Conservation (phyloP, 2,329 filamentous ascomycete species). For the Talaromyces atroroseus region DNA sequence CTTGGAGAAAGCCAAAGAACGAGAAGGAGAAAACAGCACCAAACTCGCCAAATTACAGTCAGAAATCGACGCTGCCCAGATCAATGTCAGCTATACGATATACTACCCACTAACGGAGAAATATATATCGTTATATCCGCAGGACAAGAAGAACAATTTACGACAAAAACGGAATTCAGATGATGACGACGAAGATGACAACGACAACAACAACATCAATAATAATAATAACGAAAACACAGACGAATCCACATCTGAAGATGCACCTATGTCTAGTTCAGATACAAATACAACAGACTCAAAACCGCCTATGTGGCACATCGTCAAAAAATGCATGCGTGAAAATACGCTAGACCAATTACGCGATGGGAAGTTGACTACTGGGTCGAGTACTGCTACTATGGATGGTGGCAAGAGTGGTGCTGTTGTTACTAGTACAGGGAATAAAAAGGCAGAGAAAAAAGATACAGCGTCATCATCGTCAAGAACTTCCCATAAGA, state of each 20-base stretch:
- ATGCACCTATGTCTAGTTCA: not conserved
- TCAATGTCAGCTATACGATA: conserved; percentile 59
- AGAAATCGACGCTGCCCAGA: conserved; percentile 45
- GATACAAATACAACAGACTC: conserved; percentile 16
- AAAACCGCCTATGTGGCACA: conserved; percentile 41
- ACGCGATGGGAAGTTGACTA: conserved; percentile 36
- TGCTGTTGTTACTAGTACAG: not conserved
- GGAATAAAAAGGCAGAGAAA: conserved; percentile 12
- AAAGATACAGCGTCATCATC: not conserved
- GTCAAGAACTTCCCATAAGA: conserved; percentile 3
- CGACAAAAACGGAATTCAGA: conserved; percentile 17
- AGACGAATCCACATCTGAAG: conserved; percentile 7
- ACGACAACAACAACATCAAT: not conserved
- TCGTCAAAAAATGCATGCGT: conserved; percentile 41
- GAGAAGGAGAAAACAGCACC: conserved; percentile 16
- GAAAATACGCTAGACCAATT: conserved; percentile 39
- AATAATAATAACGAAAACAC: conserved; percentile 12
- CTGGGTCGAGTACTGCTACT: conserved; percentile 12
- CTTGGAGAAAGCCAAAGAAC: conserved; percentile 35
- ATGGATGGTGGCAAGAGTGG: not conserved
- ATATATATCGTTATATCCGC: conserved; percentile 54
- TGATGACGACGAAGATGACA: conserved; percentile 1
- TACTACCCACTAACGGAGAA: conserved; percentile 57
- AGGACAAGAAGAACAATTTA: conserved; percentile 20
- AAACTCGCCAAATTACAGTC: conserved; percentile 25